Evolutionary conservation across 768 basidiomycete genomes (phyloP), one percentile per base, ranked within the genome.

Genomic region (Macrocybe gigantea): DNA sequence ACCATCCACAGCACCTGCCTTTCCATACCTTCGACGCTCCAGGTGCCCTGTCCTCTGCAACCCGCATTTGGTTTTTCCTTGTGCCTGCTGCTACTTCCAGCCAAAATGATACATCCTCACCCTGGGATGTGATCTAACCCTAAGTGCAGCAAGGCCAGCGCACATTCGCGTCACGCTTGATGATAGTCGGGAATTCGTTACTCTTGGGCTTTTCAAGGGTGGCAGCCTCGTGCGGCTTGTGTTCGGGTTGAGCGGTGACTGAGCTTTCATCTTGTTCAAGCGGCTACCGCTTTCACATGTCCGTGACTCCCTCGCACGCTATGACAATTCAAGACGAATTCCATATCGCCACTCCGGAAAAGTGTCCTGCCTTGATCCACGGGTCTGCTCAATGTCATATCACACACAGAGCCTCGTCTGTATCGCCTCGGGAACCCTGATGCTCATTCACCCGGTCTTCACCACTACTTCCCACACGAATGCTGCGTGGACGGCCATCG

Each of bases 61-160:
- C 52, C 35, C 48, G 55, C 48, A 47, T 48, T 56, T 50, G 51
- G 37, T 52, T 57, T 58, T 55, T 66, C 71, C 62, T 53, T 49
- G 51, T 55, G 22, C 58, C 55, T 55, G 61, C 62, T 52, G 51
- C 68, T 65, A 61, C 67, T 75, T 72, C 75, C 77, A 79, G 72
- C 65, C 68, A 76, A 75, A 56, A 64, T 63, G 72, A 68, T 72
- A 65, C 61, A 61, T 56, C 59, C 59, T 10, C 32, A 44, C n/a
- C 60, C 55, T 59, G 66, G 63, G 69, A 75, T 75, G 77, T 64
- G 64, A 70, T 75, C 76, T 80, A 82, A 82, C 80, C 80, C 78
- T 80, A 82, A 73, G 69, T 60, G 57, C 60, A 51, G 58, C 57
- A 58, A 58, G 70, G 65, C 61, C 55, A 53, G 48, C 47, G 66